These are phyloP conservation scores for Rosa hybrid DNA, from an alignment of 331 rosid genomes.

Conservation along the genomic window DNA sequence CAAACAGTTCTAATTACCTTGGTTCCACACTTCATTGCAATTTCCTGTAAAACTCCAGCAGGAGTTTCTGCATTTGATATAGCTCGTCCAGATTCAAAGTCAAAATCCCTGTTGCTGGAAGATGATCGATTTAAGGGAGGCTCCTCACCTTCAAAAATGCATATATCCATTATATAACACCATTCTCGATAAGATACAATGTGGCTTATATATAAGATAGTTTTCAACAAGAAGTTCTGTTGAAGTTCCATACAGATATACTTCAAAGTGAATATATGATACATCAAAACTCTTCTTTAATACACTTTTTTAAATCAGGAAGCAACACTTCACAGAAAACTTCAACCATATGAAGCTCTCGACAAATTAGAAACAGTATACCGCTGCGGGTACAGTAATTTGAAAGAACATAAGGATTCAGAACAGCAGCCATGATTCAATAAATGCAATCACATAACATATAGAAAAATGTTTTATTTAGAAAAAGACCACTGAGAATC, in stretches of 20 bases:
- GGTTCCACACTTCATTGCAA: constrained; percentile 89
- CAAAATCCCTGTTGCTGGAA: constrained; percentile 68
- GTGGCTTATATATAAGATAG: not conserved
- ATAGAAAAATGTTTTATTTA: not conserved
- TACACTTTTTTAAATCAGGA: not conserved
- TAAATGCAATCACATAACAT: not conserved
- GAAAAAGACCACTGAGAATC: not conserved
- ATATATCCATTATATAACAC: constrained; percentile 18
- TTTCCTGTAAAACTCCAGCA: constrained; percentile 65
- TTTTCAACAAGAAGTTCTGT: not conserved
- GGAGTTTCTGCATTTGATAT: constrained; percentile 59
- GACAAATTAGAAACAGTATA: not conserved
- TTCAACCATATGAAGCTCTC: not conserved
- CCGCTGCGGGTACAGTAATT: not conserved
- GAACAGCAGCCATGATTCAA: constrained; percentile 11
- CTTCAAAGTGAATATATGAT: not conserved
- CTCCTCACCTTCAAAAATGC: constrained; percentile 68
- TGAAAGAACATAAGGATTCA: not conserved
- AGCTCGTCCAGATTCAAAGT: constrained; percentile 67
- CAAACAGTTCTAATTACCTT: constrained; percentile 50
- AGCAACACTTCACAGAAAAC: not conserved
- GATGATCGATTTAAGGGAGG: constrained; percentile 60
- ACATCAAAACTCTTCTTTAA: not conserved
- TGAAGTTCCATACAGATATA: not conserved
- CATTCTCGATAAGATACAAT: constrained; percentile 1